phyloP scores from a whole-genome alignment of 805 yeast species.

The Candida ficus region DNA sequence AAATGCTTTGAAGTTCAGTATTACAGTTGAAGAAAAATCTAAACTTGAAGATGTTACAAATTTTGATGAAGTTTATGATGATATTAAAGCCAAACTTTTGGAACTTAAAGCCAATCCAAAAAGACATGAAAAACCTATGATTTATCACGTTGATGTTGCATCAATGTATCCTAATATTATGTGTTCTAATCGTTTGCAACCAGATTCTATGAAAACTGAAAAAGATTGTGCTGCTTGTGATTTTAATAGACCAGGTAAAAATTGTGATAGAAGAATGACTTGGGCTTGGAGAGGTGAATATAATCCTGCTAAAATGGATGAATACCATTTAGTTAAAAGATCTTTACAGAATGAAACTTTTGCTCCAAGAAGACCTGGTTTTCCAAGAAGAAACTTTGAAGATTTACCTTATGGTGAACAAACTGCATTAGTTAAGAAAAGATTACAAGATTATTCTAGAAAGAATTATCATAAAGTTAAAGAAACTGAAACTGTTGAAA shows the following conservation, averaged over 20 bases:
- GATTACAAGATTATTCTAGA: constrained; percentile 77
- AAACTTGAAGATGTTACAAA: constrained; percentile 74
- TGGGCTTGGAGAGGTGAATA: constrained; percentile 99
- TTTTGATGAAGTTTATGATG: constrained; percentile 64
- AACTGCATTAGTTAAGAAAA: constrained; percentile 65
- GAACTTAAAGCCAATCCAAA: constrained; percentile 57
- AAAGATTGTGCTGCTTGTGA: constrained; percentile 97
- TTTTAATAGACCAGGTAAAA: constrained; percentile 90
- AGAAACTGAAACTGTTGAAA: constrained; percentile 74
- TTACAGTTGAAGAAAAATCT: constrained; percentile 74
- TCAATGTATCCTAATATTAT: constrained; percentile 99
- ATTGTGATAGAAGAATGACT: constrained; percentile 83
- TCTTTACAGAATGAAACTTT: constrained; percentile 76
- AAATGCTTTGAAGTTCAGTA: constrained; percentile 72
- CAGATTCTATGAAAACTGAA: constrained; percentile 94
- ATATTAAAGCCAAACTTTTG: constrained; percentile 49
- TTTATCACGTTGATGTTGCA: constrained; percentile 97
- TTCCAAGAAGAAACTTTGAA: constrained; percentile 61
- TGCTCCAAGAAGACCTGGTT: constrained; percentile 53
- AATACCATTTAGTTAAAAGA: constrained; percentile 83
- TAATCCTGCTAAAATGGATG: constrained; percentile 86
- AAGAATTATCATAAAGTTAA: constrained; percentile 81
- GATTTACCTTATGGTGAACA: constrained; percentile 77
- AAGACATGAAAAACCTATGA: constrained; percentile 74
- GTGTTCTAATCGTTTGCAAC: constrained; percentile 96